Percentiles rank a stretch among this genome's conserved stretches.
Evolutionary conservation across 2,329 filamentous ascomycete species (phyloP).

Genomic region (Phialocephala subalpina): DNA sequence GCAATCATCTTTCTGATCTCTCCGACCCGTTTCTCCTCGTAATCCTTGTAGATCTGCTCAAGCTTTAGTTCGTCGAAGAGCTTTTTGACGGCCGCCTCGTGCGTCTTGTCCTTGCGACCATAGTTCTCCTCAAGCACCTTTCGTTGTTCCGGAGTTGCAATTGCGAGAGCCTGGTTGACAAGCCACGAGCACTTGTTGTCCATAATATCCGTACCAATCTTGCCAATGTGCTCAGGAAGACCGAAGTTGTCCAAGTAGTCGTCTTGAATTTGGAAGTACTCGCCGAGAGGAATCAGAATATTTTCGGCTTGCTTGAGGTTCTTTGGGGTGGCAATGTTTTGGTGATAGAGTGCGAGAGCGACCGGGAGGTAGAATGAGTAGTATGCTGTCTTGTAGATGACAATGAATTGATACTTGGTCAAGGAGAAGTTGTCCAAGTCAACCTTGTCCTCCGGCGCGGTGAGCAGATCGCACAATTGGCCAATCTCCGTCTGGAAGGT

Average conservation of each 20-base stretch:
- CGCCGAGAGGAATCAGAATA: constrained; percentile 95
- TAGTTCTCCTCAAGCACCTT: constrained; percentile 91
- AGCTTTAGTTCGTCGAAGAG: constrained; percentile 88
- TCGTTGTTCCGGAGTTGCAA: constrained; percentile 84
- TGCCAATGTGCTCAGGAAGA: constrained; percentile 90
- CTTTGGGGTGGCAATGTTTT: constrained; percentile 82
- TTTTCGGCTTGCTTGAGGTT: constrained; percentile 90
- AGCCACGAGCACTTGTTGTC: constrained; percentile 99
- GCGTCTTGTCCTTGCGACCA: constrained; percentile 84
- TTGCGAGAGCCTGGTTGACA: constrained; percentile 89
- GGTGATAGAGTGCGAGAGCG: constrained; percentile 85
- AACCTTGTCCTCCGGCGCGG: constrained; percentile 91
- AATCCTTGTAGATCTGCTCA: constrained; percentile 83
- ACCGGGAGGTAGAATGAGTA: constrained; percentile 99
- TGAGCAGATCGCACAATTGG: constrained; percentile 93
- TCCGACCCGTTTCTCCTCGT: constrained; percentile 86
- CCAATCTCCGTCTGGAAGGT: constrained; percentile 95
- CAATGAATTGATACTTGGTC: constrained; percentile 96
- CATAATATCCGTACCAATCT: constrained; percentile 98
- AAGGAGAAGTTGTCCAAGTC: constrained; percentile 95
- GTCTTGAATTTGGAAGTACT: constrained; percentile 99
- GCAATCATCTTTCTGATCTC: constrained; percentile 81
- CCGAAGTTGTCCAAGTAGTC: constrained; percentile 99
- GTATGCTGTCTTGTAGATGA: constrained; percentile 99
- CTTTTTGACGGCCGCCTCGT: constrained; percentile 87